Evolutionary conservation across 2,329 filamentous ascomycete genomes (phyloP).

Genomic region (Claviceps cyperi): DNA sequence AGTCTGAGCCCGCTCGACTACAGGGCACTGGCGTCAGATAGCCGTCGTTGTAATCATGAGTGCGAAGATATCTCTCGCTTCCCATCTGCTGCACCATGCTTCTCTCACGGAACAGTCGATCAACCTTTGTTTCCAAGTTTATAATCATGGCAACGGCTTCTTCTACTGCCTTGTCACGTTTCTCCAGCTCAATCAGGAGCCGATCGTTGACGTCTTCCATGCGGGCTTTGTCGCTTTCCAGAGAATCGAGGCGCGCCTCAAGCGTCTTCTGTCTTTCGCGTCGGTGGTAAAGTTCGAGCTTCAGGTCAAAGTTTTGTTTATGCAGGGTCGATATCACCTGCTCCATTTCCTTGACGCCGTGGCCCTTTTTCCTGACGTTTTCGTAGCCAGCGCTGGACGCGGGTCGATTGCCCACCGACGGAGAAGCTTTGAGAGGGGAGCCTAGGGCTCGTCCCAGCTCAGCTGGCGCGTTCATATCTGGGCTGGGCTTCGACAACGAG

Average conservation of each 20-base stretch:
- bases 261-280: conserved; percentile 47
- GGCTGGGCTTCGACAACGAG: conserved; percentile 20
- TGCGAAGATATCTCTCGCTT: conserved; percentile 20
- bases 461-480: conserved; percentile 23
- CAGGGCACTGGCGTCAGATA: conserved; percentile 12
- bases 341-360: conserved; percentile 56
- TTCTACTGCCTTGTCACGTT: conserved; percentile 54
- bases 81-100: conserved; percentile 39
- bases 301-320: conserved; percentile 67
- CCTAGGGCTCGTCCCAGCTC: conserved; percentile 24
- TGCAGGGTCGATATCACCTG: conserved; percentile 52
- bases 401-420: conserved; percentile 24
- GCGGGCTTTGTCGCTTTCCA: conserved; percentile 40
- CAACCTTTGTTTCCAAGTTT: conserved; percentile 44
- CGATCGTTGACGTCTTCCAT: conserved; percentile 43
- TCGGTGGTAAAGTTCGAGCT: conserved; percentile 56
- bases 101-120: conserved; percentile 37
- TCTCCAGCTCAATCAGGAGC: conserved; percentile 46
- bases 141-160: conserved; percentile 60
- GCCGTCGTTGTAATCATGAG: conserved; percentile 17
- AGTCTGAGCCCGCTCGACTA: conserved; percentile 8
- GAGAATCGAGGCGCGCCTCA: conserved; percentile 39
- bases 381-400: conserved; percentile 28
- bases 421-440: conserved; percentile 24
- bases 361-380: conserved; percentile 31